Evolutionary conservation across 805 yeast genomes (phyloP).

Genomic region (Saccharomycopsis oosterbeekiorum): DNA sequence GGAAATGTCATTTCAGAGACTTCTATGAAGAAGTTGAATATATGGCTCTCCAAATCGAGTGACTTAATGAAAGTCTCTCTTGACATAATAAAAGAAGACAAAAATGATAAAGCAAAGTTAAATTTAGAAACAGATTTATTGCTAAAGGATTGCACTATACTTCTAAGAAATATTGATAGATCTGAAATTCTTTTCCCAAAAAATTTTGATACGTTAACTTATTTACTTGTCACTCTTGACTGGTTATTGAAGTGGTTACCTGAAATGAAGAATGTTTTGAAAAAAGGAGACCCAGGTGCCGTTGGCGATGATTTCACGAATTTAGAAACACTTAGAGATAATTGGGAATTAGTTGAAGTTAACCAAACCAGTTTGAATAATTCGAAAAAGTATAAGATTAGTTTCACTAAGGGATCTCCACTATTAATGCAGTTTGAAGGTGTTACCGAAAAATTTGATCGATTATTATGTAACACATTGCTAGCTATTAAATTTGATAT

Average conservation of each 20-base stretch:
- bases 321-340: slow-evolving; percentile 9
- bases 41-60: slow-evolving; percentile 25
- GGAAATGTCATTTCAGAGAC: slow-evolving; percentile 13
- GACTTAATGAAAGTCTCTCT: slow-evolving; percentile 26
- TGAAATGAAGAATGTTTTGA: slow-evolving; percentile 28
- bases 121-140: slow-evolving; percentile 25
- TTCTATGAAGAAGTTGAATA: slow-evolving; percentile 22
- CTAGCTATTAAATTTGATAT: slow-evolving; percentile 49
- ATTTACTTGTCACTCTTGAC: slow-evolving; percentile 42
- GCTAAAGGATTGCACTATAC: slow-evolving; percentile 23
- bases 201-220: slow-evolving; percentile 40
- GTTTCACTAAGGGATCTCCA: slow-evolving; percentile 11
- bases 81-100: slow-evolving; percentile 22
- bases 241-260: slow-evolving; percentile 60
- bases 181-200: slow-evolving; percentile 47
- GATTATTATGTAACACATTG: slow-evolving; percentile 21
- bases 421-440: slow-evolving; percentile 24
- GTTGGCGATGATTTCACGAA: neutral
- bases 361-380: slow-evolving; percentile 10
- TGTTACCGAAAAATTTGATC: slow-evolving; percentile 21
- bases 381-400: slow-evolving; percentile 5
- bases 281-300: slow-evolving; percentile 4
- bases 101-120: slow-evolving; percentile 18
- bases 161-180: slow-evolving; percentile 29
- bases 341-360: slow-evolving; percentile 17